A percentile compares a stretch with the other conserved stretches of the same genome.
These are phyloP conservation scores for Globisporangium uncinulatum DNA, from an alignment of 352 stramenopile genomes.

Conservation along the genomic window DNA sequence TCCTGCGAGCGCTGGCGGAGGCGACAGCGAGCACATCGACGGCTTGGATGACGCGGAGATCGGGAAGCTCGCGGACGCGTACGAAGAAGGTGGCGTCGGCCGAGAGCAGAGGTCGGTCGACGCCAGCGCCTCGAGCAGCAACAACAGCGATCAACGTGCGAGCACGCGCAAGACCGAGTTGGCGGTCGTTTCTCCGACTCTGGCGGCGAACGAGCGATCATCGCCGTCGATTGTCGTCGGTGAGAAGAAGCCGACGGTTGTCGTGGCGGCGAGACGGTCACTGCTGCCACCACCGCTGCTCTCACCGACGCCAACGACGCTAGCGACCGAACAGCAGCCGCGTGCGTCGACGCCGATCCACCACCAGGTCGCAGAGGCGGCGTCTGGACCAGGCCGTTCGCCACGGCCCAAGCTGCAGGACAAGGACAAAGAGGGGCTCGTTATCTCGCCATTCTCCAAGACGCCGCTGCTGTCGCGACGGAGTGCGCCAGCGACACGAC, in stretches of 20 bases:
- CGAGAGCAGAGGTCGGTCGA: background rate
- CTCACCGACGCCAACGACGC: background rate
- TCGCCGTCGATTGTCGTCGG: background rate
- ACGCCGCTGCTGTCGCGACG: conserved; percentile 55
- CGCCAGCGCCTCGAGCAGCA: background rate
- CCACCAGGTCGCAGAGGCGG: conserved; percentile 6
- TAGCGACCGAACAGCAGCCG: conserved; percentile 4
- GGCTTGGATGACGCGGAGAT: conserved; percentile 45
- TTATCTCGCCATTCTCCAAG: conserved; percentile 67
- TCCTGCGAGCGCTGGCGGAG: background rate
- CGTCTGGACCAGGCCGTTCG: conserved; percentile 24
- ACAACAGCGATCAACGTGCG: background rate
- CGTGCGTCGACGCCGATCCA: conserved; percentile 14
- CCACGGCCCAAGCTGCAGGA: conserved; percentile 28
- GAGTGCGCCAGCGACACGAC: conserved; percentile 17
- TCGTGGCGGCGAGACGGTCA: background rate
- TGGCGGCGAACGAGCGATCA: background rate
- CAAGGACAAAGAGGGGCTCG: conserved; percentile 1
- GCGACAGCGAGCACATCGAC: conserved; percentile 13
- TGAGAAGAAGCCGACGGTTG: conserved; percentile 2
- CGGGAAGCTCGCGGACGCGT: conserved; percentile 49
- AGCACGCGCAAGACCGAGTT: background rate
- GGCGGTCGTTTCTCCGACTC: background rate
- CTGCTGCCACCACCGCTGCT: conserved; percentile 1
- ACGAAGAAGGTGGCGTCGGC: conserved; percentile 26